A percentile compares a stretch with the other conserved stretches of the same genome.
These are phyloP conservation scores for Suillus discolor DNA, from an alignment of 768 basidiomycete genomes.

Conservation along the genomic window DNA sequence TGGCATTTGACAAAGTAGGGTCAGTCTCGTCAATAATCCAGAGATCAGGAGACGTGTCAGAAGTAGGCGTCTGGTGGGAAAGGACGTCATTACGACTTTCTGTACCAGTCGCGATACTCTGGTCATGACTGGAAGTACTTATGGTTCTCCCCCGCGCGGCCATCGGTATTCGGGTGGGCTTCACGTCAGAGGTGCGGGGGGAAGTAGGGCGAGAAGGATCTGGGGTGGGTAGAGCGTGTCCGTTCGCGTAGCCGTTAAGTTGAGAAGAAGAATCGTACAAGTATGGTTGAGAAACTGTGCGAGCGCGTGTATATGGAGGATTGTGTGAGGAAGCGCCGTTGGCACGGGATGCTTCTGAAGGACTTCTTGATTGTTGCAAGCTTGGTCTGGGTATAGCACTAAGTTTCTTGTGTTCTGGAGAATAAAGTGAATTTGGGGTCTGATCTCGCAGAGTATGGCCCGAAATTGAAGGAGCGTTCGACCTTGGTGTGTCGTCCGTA, in stretches of 20 bases:
- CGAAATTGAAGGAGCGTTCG: conserved; percentile 22
- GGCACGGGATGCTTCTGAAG: conserved; percentile 27
- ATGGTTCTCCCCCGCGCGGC: conserved; percentile 42
- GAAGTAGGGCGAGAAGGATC: conserved; percentile 45
- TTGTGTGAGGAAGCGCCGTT: conserved; percentile 33
- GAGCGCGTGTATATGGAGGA: conserved; percentile 48
- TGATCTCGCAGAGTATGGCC: conserved; percentile 24
- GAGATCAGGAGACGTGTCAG: conserved; percentile 33
- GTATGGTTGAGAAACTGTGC: conserved; percentile 70
- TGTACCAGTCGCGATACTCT: conserved; percentile 37
- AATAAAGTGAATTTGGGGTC: conserved; percentile 21
- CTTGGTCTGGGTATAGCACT: conserved; percentile 53
- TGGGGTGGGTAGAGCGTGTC: conserved; percentile 33
- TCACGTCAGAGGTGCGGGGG: conserved; percentile 43
- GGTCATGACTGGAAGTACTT: conserved; percentile 43
- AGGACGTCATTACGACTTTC: conserved; percentile 37
- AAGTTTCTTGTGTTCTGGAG: conserved; percentile 36
- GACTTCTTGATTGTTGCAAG: conserved; percentile 38
- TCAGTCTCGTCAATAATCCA: conserved; percentile 31
- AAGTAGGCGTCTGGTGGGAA: conserved; percentile 27
- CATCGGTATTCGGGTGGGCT: conserved; percentile 51
- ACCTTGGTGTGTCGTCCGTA: conserved; percentile 42
- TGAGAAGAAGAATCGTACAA: conserved; percentile 39
- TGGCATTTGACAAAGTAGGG: conserved; percentile 34
- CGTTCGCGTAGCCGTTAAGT: conserved; percentile 32